A percentile compares a stretch with the other conserved stretches of the same genome.
These are phyloP conservation scores for Rhexocercosporidium sp. DNA, from an alignment of 2,329 filamentous ascomycete species.

Conservation along the genomic window DNA sequence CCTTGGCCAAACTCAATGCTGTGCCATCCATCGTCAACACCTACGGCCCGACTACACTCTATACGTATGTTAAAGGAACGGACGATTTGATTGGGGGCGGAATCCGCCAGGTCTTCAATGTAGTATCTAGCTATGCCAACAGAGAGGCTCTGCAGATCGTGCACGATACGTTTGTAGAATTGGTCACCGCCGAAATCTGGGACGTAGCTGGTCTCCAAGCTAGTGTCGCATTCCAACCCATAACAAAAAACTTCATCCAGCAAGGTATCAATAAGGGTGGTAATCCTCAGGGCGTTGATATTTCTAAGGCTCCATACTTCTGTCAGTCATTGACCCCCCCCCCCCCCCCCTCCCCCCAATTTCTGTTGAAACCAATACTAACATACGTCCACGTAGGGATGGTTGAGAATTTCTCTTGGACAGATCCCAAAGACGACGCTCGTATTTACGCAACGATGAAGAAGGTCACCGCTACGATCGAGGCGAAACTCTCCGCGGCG, in stretches of 20 bases:
- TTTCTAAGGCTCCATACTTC: slow-evolving; percentile 25
- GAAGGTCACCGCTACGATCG: slow-evolving; percentile 20
- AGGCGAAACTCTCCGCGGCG: slow-evolving; percentile 21
- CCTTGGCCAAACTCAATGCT: slow-evolving; percentile 23
- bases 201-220: slow-evolving; percentile 22
- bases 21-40: slow-evolving; percentile 21
- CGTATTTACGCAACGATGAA: slow-evolving; percentile 18
- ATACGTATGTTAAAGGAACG: slow-evolving; percentile 17
- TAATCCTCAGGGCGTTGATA: slow-evolving; percentile 25
- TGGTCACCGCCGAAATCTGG: slow-evolving; percentile 21
- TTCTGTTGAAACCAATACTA: slow-evolving; percentile 3
- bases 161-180: slow-evolving; percentile 26
- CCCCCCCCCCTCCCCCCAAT: background rate
- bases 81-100: slow-evolving; percentile 23
- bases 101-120: slow-evolving; percentile 21
- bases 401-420: slow-evolving; percentile 30
- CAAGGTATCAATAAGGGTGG: slow-evolving; percentile 24
- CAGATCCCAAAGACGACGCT: slow-evolving; percentile 23
- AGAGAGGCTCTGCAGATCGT: slow-evolving; percentile 24
- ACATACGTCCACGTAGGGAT: slow-evolving; percentile 22
- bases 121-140: slow-evolving; percentile 24
- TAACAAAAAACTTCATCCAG: slow-evolving; percentile 27
- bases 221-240: slow-evolving; percentile 24
- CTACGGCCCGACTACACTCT: slow-evolving; percentile 22
- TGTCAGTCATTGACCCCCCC: slow-evolving; percentile 16